Evolutionary conservation across 441 rosid species (phyloP).

Genomic region (Corymbia citriodora): DNA sequence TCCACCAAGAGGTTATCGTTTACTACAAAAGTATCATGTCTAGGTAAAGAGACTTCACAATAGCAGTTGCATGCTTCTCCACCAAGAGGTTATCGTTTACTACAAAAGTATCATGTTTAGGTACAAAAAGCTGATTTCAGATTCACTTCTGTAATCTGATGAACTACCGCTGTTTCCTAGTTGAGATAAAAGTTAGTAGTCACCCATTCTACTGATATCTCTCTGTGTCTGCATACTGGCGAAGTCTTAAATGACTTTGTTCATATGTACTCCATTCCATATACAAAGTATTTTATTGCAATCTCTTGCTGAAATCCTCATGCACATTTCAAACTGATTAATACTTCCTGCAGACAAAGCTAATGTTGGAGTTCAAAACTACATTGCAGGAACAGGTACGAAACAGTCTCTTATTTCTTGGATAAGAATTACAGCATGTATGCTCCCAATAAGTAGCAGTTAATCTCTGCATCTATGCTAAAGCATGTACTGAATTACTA

Average conservation of each 20-base stretch:
- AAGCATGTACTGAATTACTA: not conserved
- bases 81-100: not conserved
- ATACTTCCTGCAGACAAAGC: constrained; percentile 18
- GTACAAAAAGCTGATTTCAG: not conserved
- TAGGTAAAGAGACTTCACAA: not conserved
- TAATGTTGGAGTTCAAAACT: constrained; percentile 17
- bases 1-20: not conserved
- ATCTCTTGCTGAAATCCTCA: not conserved
- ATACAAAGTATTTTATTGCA: not conserved
- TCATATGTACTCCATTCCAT: not conserved
- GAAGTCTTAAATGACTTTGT: not conserved
- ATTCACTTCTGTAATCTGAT: not conserved
- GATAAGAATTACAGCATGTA: not conserved
- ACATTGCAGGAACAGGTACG: constrained; percentile 14
- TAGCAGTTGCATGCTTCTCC: not conserved
- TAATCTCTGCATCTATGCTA: not conserved
- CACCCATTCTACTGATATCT: not conserved
- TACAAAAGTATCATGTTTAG: not conserved
- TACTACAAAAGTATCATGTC: not conserved
- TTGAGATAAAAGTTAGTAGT: not conserved
- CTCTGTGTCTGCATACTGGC: not conserved
- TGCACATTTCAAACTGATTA: not conserved
- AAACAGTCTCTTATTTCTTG: not conserved
- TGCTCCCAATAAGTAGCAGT: not conserved
- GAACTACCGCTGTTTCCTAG: not conserved